Evolutionary conservation across 23 red algal genomes (phyloP).

Genomic region (Agarophyton chilense): DNA sequence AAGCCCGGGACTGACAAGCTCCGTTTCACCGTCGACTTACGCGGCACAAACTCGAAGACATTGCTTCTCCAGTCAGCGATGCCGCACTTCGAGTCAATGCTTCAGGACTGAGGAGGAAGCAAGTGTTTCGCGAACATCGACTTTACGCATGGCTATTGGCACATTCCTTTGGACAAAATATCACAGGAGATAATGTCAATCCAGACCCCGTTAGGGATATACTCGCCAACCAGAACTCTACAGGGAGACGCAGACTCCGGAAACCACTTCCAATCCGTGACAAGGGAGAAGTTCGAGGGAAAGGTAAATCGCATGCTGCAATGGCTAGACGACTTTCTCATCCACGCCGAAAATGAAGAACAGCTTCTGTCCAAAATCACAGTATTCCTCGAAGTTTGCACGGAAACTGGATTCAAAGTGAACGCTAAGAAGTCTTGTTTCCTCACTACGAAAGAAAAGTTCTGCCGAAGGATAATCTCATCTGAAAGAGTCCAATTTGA

Average conservation of each 20-base stretch:
- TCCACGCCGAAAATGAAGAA: background rate
- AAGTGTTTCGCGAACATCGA: slow-evolving; percentile 17
- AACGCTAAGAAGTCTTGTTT: slow-evolving; percentile 25
- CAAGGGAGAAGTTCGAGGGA: too few relatives aligned
- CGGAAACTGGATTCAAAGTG: background rate
- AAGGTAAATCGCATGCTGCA: too few relatives aligned
- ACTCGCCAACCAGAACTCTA: too few relatives aligned
- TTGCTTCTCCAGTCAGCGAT: background rate
- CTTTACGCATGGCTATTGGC: slow-evolving; percentile 47
- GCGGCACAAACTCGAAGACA: background rate
- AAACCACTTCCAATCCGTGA: too few relatives aligned
- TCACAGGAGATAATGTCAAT: too few relatives aligned
- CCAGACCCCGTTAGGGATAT: too few relatives aligned
- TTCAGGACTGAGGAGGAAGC: background rate
- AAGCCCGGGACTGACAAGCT: background rate
- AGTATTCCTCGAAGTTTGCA: too few relatives aligned
- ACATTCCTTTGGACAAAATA: slow-evolving; percentile 37
- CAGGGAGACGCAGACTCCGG: too few relatives aligned
- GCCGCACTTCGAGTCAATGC: too few relatives aligned
- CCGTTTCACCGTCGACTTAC: slow-evolving; percentile 37
- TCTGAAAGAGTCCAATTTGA: slow-evolving; percentile 16
- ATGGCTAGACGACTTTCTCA: slow-evolving; percentile 31
- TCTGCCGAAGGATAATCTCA: slow-evolving; percentile 30
- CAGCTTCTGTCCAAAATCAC: slow-evolving; percentile 8
- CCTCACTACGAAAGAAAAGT: background rate